Evolutionary conservation across 768 basidiomycete species (phyloP).

Genomic region (Kwoniella dejecticola): DNA sequence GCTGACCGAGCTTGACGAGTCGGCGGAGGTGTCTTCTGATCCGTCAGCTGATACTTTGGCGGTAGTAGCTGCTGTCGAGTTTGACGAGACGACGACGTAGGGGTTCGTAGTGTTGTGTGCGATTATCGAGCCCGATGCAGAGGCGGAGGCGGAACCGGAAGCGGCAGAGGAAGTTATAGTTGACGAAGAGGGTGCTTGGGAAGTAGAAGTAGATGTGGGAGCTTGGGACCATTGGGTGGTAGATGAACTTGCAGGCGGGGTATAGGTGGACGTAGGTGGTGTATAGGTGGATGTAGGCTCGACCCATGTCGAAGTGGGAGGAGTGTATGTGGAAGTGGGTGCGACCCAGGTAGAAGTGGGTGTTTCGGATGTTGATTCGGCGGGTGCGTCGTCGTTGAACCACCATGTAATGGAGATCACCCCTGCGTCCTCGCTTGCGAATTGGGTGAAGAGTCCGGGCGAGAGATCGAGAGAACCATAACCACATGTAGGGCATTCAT

Average conservation of each 20-base stretch:
- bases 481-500: conserved; percentile 51
- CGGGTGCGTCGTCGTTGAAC: conserved; percentile 33
- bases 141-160: conserved; percentile 5
- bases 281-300: conserved; percentile 29
- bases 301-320: conserved; percentile 25
- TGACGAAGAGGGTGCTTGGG: conserved; percentile 17
- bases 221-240: conserved; percentile 34
- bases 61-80: conserved; percentile 20
- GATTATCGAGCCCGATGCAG: conserved; percentile 14
- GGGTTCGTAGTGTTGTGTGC: conserved; percentile 31
- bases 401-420: conserved; percentile 46
- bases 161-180: conserved; percentile 20
- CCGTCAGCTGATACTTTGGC: conserved; percentile 1
- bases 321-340: conserved; percentile 30
- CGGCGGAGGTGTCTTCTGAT: background rate
- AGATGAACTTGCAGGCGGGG: conserved; percentile 20
- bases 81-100: conserved; percentile 28
- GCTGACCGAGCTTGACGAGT: background rate
- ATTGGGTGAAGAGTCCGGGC: conserved; percentile 45
- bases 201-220: conserved; percentile 30
- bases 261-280: conserved; percentile 21
- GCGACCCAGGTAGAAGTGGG: conserved; percentile 22
- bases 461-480: conserved; percentile 45
- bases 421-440: conserved; percentile 35
- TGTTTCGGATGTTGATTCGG: conserved; percentile 8